Conservation (phyloP, 2,329 filamentous ascomycete genomes). For the Trichoderma lentiforme region DNA sequence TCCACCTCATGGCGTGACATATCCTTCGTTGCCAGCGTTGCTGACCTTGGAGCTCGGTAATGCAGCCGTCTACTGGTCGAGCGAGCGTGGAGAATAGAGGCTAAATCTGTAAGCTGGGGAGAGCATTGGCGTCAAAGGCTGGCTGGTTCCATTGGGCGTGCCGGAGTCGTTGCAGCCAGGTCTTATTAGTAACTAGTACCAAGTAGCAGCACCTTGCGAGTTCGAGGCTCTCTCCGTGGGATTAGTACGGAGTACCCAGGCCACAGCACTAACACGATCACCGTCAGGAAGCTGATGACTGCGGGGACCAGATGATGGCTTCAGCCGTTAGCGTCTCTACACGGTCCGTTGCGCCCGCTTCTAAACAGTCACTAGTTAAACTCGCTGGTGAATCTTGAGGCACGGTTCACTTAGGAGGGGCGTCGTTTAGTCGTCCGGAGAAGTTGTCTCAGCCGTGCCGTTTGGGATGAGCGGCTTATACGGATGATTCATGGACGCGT, state of each 20-base stretch:
- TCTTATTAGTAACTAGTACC: not conserved
- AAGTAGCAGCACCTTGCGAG: not conserved
- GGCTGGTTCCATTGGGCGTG: not conserved
- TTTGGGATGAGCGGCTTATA: not conserved
- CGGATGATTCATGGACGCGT: not conserved
- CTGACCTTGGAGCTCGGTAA: not conserved
- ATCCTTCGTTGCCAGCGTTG: not conserved
- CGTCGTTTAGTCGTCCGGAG: not conserved
- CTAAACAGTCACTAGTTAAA: not conserved
- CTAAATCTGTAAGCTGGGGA: constrained; percentile 1
- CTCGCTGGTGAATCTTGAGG: not conserved
- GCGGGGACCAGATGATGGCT: constrained; percentile 14
- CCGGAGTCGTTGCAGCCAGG: not conserved
- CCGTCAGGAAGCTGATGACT: constrained; percentile 15
- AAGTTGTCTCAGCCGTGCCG: not conserved
- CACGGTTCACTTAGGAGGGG: not conserved
- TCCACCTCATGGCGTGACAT: not conserved
- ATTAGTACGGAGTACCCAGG: constrained; percentile 7
- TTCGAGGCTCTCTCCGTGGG: constrained; percentile 1
- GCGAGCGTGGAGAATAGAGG: not conserved
- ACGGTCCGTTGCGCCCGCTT: constrained; percentile 19
- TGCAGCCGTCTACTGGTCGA: not conserved
- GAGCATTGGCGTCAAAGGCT: not conserved
- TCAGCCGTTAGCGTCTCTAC: constrained; percentile 13
- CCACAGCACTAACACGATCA: not conserved